phyloP scores from a whole-genome alignment of 2,329 filamentous ascomycete genomes.

The Lomentospora prolificans region DNA sequence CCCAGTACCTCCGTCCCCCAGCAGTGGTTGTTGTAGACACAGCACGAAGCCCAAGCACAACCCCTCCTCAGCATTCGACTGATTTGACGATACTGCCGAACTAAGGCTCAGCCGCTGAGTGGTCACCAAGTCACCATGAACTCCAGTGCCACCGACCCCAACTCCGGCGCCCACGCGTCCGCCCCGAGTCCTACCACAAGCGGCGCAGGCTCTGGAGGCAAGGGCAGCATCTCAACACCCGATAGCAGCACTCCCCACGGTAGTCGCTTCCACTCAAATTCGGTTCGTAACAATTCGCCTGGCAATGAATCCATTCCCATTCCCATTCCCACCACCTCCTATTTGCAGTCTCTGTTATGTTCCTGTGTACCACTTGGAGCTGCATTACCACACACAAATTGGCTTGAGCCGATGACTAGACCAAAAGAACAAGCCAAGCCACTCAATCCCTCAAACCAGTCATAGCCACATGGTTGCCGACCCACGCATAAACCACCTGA shows the following conservation, averaged over 20 bases:
- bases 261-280: background rate
- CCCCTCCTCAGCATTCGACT: background rate
- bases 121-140: background rate
- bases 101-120: background rate
- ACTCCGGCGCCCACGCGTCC: too few relatives aligned
- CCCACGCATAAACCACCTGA: background rate
- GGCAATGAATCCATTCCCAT: background rate
- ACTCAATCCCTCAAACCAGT: too few relatives aligned
- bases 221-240: background rate
- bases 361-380: too few relatives aligned
- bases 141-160: background rate
- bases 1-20: too few relatives aligned
- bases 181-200: background rate
- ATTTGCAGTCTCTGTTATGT: too few relatives aligned
- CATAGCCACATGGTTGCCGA: background rate
- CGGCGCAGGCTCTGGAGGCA: background rate
- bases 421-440: too few relatives aligned
- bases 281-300: background rate
- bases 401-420: too few relatives aligned
- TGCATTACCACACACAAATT: too few relatives aligned
- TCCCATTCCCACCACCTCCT: too few relatives aligned
- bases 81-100: background rate
- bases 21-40: too few relatives aligned
- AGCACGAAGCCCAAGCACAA: too few relatives aligned
- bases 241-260: background rate